Percentiles rank a stretch among this genome's conserved stretches.
Conservation (phyloP, 352 stramenopile species). For the Globisporangium echinulatum region DNA sequence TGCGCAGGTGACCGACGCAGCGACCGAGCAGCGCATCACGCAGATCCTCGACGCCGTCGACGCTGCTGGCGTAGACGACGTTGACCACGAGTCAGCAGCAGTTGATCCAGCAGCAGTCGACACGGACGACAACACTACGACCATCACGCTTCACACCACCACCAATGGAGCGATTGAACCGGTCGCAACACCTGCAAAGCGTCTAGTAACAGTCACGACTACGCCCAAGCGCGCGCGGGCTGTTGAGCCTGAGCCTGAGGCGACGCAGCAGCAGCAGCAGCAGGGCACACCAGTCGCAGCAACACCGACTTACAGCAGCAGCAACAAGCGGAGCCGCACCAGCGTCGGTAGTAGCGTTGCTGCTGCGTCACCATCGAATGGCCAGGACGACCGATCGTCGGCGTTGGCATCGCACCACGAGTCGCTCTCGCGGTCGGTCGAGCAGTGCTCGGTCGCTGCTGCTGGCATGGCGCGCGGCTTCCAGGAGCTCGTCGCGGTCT, state of each 20-base stretch:
- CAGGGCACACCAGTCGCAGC: too few relatives aligned
- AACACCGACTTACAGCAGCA: too few relatives aligned
- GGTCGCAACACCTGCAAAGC: too few relatives aligned
- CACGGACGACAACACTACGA: too few relatives aligned
- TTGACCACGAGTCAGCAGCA: background rate
- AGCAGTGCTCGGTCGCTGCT: slow-evolving; percentile 41
- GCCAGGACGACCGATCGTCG: slow-evolving; percentile 2
- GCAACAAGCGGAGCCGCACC: background rate
- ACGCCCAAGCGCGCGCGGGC: too few relatives aligned
- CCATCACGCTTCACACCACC: too few relatives aligned
- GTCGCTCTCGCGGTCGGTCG: slow-evolving; percentile 32
- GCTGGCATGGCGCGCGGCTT: slow-evolving; percentile 37
- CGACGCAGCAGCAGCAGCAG: too few relatives aligned
- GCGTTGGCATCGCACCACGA: background rate
- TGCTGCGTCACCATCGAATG: too few relatives aligned
- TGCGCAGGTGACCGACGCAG: slow-evolving; percentile 8
- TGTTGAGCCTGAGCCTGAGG: too few relatives aligned
- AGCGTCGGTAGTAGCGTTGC: background rate
- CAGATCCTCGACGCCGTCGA: slow-evolving; percentile 10
- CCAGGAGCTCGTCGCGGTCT: slow-evolving; percentile 31
- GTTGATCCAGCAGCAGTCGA: background rate
- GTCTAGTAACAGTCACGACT: too few relatives aligned
- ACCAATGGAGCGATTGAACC: too few relatives aligned
- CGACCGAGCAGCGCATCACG: slow-evolving; percentile 16
- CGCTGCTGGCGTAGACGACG: background rate